phyloP scores from a whole-genome alignment of 164 flowering plant genomes.

The Dillenia suffruticosa region DNA sequence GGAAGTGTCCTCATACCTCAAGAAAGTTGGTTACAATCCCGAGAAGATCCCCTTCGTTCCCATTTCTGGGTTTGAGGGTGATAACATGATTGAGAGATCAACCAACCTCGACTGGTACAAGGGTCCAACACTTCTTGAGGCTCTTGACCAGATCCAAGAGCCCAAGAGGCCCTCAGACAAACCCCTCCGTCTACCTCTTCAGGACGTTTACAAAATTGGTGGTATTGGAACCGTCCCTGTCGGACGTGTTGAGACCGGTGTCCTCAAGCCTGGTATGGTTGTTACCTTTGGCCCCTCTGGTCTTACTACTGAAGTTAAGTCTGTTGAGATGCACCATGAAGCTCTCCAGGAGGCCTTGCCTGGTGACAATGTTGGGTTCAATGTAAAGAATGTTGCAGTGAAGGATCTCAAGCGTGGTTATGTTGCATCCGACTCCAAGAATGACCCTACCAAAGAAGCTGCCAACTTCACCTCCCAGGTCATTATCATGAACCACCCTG shows the following conservation, averaged over 20 bases:
- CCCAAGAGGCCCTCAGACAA: slow-evolving; percentile 30
- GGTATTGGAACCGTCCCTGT: no score
- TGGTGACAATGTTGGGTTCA: no score
- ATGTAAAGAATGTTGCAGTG: no score
- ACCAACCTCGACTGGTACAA: slow-evolving; percentile 32
- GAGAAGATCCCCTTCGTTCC: no score
- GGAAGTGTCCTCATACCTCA: slow-evolving; percentile 1
- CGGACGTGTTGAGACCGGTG: slow-evolving; percentile 1
- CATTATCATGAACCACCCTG: no score
- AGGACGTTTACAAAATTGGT: no score
- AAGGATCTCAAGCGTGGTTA: no score
- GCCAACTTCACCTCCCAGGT: no score
- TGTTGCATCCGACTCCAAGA: no score
- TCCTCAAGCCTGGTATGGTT: slow-evolving; percentile 24
- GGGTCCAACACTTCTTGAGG: slow-evolving; percentile 27
- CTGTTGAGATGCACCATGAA: slow-evolving; percentile 1
- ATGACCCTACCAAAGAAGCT: no score
- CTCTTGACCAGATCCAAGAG: slow-evolving; percentile 18
- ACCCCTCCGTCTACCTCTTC: background rate
- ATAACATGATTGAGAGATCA: slow-evolving; percentile 44
- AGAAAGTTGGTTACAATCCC: slow-evolving; percentile 24
- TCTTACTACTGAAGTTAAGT: slow-evolving; percentile 23
- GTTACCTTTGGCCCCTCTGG: slow-evolving; percentile 26
- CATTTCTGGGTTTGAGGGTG: no score
- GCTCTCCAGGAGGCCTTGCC: slow-evolving; percentile 12